Percentiles rank a stretch among this genome's conserved stretches.
Conservation (phyloP, 2,329 filamentous ascomycete species). For the Aspergillus unguis region DNA sequence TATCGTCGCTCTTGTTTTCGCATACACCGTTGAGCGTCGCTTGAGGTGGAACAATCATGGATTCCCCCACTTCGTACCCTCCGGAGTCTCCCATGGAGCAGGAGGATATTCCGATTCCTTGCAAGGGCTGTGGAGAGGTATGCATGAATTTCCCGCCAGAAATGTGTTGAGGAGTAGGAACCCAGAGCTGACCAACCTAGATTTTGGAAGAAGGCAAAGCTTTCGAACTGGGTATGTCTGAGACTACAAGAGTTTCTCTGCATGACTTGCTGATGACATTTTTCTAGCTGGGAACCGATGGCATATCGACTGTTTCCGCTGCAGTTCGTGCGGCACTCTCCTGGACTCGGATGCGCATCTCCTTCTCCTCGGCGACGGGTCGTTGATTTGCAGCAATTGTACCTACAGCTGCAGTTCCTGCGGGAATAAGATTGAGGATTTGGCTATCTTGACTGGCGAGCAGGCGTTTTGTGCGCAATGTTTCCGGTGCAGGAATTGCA, state of each 20-base stretch:
- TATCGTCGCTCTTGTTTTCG: neutral
- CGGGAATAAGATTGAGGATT: slow-evolving; percentile 94
- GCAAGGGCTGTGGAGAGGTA: slow-evolving; percentile 92
- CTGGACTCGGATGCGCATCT: slow-evolving; percentile 98
- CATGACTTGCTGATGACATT: slow-evolving; percentile 26
- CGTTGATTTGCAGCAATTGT: slow-evolving; percentile 98
- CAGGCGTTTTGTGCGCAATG: slow-evolving; percentile 97
- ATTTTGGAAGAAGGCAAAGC: slow-evolving; percentile 98
- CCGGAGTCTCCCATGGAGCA: slow-evolving; percentile 65
- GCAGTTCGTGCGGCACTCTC: slow-evolving; percentile 89
- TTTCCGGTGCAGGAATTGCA: slow-evolving; percentile 97
- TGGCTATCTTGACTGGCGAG: slow-evolving; percentile 94
- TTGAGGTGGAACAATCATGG: slow-evolving; percentile 39
- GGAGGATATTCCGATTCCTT: slow-evolving; percentile 78
- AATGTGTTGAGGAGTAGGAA: neutral
- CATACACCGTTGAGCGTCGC: slow-evolving; percentile 1
- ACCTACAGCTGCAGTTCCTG: slow-evolving; percentile 98
- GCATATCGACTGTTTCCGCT: slow-evolving; percentile 99
- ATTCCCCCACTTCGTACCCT: slow-evolving; percentile 52
- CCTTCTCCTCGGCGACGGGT: slow-evolving; percentile 92
- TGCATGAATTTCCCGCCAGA: slow-evolving; percentile 13
- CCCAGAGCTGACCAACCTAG: slow-evolving; percentile 46
- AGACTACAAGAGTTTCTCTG: neutral
- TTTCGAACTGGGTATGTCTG: slow-evolving; percentile 79
- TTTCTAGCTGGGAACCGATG: slow-evolving; percentile 83